Conservation (phyloP, 2,329 filamentous ascomycete species). For the Didymosphaeria variabile region DNA sequence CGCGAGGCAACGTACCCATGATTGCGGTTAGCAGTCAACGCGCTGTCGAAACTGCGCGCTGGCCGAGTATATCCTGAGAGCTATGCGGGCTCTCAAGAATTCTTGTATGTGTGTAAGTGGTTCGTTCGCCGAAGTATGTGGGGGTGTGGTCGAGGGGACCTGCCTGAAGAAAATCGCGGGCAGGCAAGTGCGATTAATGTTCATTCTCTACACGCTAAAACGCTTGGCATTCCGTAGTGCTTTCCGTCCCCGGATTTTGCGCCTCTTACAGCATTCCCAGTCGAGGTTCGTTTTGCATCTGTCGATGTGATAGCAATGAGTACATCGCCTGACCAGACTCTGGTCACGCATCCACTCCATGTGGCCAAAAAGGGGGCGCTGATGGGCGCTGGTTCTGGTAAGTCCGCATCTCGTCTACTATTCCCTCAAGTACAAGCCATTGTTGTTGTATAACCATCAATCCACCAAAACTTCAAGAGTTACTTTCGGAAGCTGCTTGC, state of each 20-base stretch:
- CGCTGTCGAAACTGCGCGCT: constrained; percentile 49
- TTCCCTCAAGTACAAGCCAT: not conserved
- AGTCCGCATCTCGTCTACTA: constrained; percentile 21
- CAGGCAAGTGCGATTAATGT: constrained; percentile 29
- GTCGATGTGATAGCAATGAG: constrained; percentile 37
- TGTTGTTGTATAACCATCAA: not conserved
- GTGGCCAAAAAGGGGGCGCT: constrained; percentile 35
- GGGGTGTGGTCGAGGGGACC: constrained; percentile 27
- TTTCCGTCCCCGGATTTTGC: constrained; percentile 5
- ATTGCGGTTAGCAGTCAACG: constrained; percentile 62
- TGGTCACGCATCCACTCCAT: constrained; percentile 40
- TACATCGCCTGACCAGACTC: constrained; percentile 29
- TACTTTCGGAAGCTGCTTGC: not conserved
- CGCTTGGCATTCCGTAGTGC: constrained; percentile 8
- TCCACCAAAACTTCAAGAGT: not conserved
- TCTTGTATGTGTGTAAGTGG: constrained; percentile 32
- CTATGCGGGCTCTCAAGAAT: constrained; percentile 37
- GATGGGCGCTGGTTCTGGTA: constrained; percentile 43
- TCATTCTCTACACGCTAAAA: constrained; percentile 8
- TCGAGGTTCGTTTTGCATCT: constrained; percentile 10
- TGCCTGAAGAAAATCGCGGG: constrained; percentile 34
- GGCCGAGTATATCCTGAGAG: constrained; percentile 41
- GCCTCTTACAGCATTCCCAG: not conserved
- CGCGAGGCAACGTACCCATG: constrained; percentile 60
- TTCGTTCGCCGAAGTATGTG: constrained; percentile 28